Percentiles rank a stretch among this genome's conserved stretches.
Conservation (phyloP, 768 basidiomycete species). For the Amanita inopinata region DNA sequence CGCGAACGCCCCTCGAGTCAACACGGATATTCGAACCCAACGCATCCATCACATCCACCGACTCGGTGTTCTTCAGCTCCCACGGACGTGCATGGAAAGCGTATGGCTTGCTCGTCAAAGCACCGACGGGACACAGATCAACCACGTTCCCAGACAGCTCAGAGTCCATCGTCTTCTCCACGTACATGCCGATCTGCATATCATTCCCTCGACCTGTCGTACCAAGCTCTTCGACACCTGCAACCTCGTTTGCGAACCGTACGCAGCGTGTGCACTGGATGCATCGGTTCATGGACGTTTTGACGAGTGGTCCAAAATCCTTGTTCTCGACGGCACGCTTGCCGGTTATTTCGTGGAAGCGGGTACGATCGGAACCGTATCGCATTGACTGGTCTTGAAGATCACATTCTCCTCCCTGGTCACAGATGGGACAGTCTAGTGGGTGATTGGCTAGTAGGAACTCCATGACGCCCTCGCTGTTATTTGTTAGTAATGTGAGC, state of each 20-base stretch:
- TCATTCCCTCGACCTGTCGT: slow-evolving; percentile 97
- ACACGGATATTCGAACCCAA: slow-evolving; percentile 94
- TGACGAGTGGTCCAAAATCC: slow-evolving; percentile 94
- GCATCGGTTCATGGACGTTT: slow-evolving; percentile 98
- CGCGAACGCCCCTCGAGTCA: slow-evolving; percentile 90
- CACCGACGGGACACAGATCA: slow-evolving; percentile 97
- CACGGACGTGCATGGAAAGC: slow-evolving; percentile 96
- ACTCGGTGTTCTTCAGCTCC: slow-evolving; percentile 98
- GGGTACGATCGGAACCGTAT: slow-evolving; percentile 93
- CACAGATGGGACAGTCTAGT: slow-evolving; percentile 96
- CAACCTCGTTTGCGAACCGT: slow-evolving; percentile 98
- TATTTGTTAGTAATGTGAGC: slow-evolving; percentile 11
- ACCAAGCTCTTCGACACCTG: slow-evolving; percentile 95
- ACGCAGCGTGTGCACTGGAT: slow-evolving; percentile 99
- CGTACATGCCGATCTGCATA: slow-evolving; percentile 97
- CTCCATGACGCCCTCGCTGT: slow-evolving; percentile 96
- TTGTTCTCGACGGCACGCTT: slow-evolving; percentile 99
- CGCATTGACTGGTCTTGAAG: slow-evolving; percentile 99
- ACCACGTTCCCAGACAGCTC: slow-evolving; percentile 96
- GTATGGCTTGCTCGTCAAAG: slow-evolving; percentile 96
- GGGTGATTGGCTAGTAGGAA: slow-evolving; percentile 97
- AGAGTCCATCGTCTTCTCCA: slow-evolving; percentile 95
- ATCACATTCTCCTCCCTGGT: slow-evolving; percentile 98
- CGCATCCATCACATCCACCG: slow-evolving; percentile 90
- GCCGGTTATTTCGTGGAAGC: slow-evolving; percentile 97